phyloP scores from a whole-genome alignment of 345 rosid genomes.

The thale cress (Arabidopsis thaliana) region DNA sequence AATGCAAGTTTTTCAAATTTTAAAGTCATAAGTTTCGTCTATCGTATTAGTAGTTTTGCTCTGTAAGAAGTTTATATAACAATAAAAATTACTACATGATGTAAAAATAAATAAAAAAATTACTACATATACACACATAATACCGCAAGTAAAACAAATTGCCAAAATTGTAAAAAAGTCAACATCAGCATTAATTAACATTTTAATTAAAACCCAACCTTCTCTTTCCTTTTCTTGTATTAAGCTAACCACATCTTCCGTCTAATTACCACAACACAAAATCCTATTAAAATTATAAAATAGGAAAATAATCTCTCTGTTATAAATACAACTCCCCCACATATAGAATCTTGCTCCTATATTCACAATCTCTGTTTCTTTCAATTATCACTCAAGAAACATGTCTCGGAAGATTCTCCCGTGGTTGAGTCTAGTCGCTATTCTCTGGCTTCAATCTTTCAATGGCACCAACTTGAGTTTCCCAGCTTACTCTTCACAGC shows the following conservation, averaged over 20 bases:
- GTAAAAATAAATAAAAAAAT: too few relatives aligned
- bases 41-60: too few relatives aligned
- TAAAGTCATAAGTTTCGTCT: too few relatives aligned
- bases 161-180: neutral
- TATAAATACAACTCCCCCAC: slow-evolving; percentile 21
- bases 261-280: slow-evolving; percentile 20
- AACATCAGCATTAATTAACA: neutral
- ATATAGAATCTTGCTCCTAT: neutral
- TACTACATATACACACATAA: too few relatives aligned
- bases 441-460: slow-evolving; percentile 81
- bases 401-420: slow-evolving; percentile 54
- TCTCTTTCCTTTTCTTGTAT: slow-evolving; percentile 21
- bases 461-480: slow-evolving; percentile 84
- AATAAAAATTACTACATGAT: too few relatives aligned
- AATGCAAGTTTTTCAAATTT: too few relatives aligned
- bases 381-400: slow-evolving; percentile 1
- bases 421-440: slow-evolving; percentile 80
- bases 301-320: neutral
- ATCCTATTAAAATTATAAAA: neutral
- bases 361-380: slow-evolving; percentile 3
- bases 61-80: too few relatives aligned
- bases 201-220: neutral
- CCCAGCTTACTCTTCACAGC: slow-evolving; percentile 90
- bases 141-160: neutral
- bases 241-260: slow-evolving; percentile 14